A percentile compares a stretch with the other conserved stretches of the same genome.
Conservation (phyloP, 345 rosid genomes). For the Boechera divaricarpa region DNA sequence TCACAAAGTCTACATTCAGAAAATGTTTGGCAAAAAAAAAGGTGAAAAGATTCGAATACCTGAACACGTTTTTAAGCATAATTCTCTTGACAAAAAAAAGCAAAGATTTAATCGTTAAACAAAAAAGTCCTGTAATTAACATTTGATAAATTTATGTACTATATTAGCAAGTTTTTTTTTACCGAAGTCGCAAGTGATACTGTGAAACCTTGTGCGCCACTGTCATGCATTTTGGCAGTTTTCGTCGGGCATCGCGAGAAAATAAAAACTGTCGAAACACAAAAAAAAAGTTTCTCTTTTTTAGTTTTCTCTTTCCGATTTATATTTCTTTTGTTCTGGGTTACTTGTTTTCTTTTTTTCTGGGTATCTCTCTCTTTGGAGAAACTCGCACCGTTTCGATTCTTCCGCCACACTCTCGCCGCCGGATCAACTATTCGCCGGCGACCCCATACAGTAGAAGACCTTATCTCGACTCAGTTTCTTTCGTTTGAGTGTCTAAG, state of each 20-base stretch:
- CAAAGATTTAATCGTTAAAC: not conserved
- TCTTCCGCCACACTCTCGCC: conserved; percentile 28
- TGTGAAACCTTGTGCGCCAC: conserved; percentile 39
- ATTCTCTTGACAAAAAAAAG: conserved; percentile 15
- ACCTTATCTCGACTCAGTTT: not conserved
- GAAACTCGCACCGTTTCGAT: conserved; percentile 41
- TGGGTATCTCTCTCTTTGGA: conserved; percentile 32
- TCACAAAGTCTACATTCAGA: conserved; percentile 16
- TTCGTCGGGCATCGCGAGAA: conserved; percentile 43
- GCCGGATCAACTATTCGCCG: conserved; percentile 29
- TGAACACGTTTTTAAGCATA: conserved; percentile 2
- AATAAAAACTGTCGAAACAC: conserved; percentile 32
- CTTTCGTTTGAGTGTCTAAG: conserved; percentile 23
- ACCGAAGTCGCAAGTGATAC: conserved; percentile 25
- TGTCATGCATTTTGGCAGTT: conserved; percentile 63
- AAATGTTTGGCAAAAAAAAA: not conserved
- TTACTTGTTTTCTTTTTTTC: conserved; percentile 10
- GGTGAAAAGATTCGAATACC: conserved; percentile 16
- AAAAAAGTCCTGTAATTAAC: not conserved
- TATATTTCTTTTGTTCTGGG: conserved; percentile 15
- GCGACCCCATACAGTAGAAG: conserved; percentile 10
- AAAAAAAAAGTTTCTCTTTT: conserved; percentile 28
- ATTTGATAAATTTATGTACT: conserved; percentile 2
- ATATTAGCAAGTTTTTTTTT: not conserved
- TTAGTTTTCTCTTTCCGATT: conserved; percentile 30